Conservation (phyloP, 768 basidiomycete genomes). For the Phylloporus sp. region DNA sequence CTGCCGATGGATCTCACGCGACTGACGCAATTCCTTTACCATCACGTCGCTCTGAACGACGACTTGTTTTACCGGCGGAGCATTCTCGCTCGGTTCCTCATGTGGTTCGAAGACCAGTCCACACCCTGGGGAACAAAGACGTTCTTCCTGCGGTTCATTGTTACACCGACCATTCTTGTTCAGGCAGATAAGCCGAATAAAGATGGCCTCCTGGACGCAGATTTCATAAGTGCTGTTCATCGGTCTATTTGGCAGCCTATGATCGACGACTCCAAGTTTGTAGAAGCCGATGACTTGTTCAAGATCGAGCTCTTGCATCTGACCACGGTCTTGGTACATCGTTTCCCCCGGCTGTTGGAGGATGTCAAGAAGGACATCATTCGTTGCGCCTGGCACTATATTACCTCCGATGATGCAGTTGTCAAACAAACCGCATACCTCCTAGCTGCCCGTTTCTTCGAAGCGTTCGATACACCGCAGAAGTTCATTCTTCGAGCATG, state of each 20-base stretch:
- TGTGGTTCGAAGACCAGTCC: conserved; percentile 68
- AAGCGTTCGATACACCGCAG: conserved; percentile 78
- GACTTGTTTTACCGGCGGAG: conserved; percentile 72
- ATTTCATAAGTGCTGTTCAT: conserved; percentile 67
- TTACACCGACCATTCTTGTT: conserved; percentile 82
- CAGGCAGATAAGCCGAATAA: conserved; percentile 57
- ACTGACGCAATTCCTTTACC: conserved; percentile 80
- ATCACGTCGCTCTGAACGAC: conserved; percentile 71
- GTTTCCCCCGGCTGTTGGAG: conserved; percentile 73
- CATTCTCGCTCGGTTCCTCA: conserved; percentile 76
- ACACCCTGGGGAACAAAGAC: conserved; percentile 74
- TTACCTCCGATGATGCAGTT: conserved; percentile 78
- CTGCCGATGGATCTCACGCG: conserved; percentile 77
- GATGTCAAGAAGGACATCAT: conserved; percentile 89
- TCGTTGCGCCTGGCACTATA: conserved; percentile 87
- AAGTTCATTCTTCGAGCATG: conserved; percentile 91
- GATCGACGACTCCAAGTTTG: conserved; percentile 47
- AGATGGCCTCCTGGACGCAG: conserved; percentile 61
- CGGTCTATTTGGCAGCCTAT: conserved; percentile 79
- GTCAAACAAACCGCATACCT: conserved; percentile 93
- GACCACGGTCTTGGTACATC: conserved; percentile 82
- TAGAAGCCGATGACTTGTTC: conserved; percentile 73
- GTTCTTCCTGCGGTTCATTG: conserved; percentile 70
- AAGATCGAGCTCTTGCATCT: conserved; percentile 88
- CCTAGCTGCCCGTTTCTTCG: conserved; percentile 87